Percentiles rank a stretch among this genome's conserved stretches.
These are phyloP conservation scores for Fusarium sp. DNA, from an alignment of 2,329 filamentous ascomycete species.

Conservation along the genomic window DNA sequence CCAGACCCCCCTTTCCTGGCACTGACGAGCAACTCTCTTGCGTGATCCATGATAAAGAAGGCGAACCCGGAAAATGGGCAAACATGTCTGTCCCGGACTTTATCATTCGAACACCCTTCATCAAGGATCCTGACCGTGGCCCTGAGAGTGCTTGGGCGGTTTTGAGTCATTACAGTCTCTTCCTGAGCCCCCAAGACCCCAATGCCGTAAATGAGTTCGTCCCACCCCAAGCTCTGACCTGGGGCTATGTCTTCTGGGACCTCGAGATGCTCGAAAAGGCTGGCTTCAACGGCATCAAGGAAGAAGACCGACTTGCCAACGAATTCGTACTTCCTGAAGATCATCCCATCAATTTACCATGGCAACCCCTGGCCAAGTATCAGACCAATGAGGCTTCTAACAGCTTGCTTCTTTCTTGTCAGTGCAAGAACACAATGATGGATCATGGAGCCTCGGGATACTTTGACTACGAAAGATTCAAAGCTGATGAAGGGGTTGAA, in stretches of 20 bases:
- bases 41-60: not conserved
- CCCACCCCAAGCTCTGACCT: not conserved
- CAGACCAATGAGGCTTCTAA: not conserved
- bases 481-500: not conserved
- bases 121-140: conserved; percentile 16
- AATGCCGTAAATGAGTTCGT: not conserved
- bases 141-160: conserved; percentile 9
- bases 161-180: not conserved
- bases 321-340: not conserved
- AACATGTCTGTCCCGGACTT: not conserved
- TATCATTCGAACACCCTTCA: conserved; percentile 22
- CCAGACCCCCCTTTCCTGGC: not conserved
- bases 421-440: not conserved
- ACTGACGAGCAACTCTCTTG: conserved; percentile 5
- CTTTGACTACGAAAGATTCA: conserved; percentile 14
- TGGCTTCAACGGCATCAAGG: not conserved
- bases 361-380: not conserved
- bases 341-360: not conserved
- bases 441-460: conserved; percentile 4
- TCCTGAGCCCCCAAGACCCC: not conserved
- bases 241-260: conserved; percentile 33
- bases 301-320: not conserved
- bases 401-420: not conserved
- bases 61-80: not conserved
- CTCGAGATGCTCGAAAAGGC: conserved; percentile 16